Percentiles rank a stretch among this genome's conserved stretches.
Conservation (phyloP, 2,329 filamentous ascomycete genomes). For the Diaporthe citriasiana region DNA sequence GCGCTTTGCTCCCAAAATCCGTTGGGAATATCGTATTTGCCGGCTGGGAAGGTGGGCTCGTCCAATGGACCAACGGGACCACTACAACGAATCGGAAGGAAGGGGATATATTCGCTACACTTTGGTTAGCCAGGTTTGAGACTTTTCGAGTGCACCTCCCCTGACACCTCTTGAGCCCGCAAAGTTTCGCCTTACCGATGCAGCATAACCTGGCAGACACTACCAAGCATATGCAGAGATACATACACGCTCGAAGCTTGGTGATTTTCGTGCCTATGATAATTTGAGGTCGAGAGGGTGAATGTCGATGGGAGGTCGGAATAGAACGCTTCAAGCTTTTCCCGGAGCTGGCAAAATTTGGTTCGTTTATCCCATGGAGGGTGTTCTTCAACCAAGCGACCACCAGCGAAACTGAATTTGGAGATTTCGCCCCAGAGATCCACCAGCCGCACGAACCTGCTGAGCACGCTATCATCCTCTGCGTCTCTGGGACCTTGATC, state of each 20-base stretch:
- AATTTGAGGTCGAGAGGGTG: constrained; percentile 71
- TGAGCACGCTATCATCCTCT: constrained; percentile 62
- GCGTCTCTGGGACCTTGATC: constrained; percentile 46
- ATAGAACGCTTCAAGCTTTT: constrained; percentile 67
- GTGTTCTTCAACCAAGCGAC: constrained; percentile 63
- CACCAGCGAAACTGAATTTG: constrained; percentile 66
- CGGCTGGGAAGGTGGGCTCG: constrained; percentile 65
- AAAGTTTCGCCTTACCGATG: constrained; percentile 58
- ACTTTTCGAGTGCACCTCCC: not conserved
- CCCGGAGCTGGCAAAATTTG: constrained; percentile 67
- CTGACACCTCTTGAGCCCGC: not conserved
- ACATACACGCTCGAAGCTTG: constrained; percentile 75
- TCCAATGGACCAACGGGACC: constrained; percentile 70
- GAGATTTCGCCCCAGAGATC: constrained; percentile 72
- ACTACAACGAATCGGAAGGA: constrained; percentile 70
- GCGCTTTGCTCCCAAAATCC: constrained; percentile 76
- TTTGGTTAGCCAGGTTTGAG: constrained; percentile 3
- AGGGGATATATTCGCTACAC: constrained; percentile 72
- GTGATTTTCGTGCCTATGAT: constrained; percentile 75
- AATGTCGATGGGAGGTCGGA: constrained; percentile 68
- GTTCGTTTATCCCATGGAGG: constrained; percentile 73
- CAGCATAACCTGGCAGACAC: constrained; percentile 76
- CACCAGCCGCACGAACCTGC: constrained; percentile 70
- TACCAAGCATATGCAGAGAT: constrained; percentile 75
- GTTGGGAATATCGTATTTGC: constrained; percentile 56